phyloP scores from a whole-genome alignment of 352 stramenopile genomes.

The Pythium angustatum region DNA sequence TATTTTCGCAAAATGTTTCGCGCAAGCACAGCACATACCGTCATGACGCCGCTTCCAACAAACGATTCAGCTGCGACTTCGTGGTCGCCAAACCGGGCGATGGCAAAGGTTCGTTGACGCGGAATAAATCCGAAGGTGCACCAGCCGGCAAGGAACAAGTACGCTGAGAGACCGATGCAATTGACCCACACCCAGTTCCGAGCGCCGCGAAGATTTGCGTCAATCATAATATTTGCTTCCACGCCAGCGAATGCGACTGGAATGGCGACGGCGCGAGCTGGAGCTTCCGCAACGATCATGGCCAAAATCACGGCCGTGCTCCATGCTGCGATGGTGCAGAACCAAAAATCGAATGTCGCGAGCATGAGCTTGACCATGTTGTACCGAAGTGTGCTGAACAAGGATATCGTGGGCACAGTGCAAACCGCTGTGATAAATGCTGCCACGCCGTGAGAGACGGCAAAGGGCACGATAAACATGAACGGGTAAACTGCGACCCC shows the following conservation, averaged over 20 bases:
- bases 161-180: slow-evolving; percentile 6
- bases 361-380: slow-evolving; percentile 19
- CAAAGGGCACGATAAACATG: neutral
- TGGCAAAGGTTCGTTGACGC: slow-evolving; percentile 2
- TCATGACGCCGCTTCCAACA: slow-evolving; percentile 19
- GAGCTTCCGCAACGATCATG: neutral
- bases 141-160: slow-evolving; percentile 12
- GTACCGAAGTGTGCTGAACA: slow-evolving; percentile 16
- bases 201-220: slow-evolving; percentile 18
- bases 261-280: neutral
- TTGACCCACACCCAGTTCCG: slow-evolving; percentile 15
- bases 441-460: neutral
- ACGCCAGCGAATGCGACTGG: slow-evolving; percentile 4
- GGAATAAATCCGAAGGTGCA: slow-evolving; percentile 7
- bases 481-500: slow-evolving; percentile 2
- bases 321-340: slow-evolving; percentile 10
- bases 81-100: slow-evolving; percentile 16
- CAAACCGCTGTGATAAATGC: neutral
- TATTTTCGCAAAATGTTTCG: slow-evolving; percentile 26
- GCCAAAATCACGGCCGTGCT: slow-evolving; percentile 10
- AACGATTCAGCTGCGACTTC: slow-evolving; percentile 15
- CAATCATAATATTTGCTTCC: slow-evolving; percentile 24
- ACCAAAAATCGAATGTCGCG: slow-evolving; percentile 23
- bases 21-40: slow-evolving; percentile 12
- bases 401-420: neutral